Evolutionary conservation across 768 basidiomycete species (phyloP).

Genomic region (Leccinum rimulosum): DNA sequence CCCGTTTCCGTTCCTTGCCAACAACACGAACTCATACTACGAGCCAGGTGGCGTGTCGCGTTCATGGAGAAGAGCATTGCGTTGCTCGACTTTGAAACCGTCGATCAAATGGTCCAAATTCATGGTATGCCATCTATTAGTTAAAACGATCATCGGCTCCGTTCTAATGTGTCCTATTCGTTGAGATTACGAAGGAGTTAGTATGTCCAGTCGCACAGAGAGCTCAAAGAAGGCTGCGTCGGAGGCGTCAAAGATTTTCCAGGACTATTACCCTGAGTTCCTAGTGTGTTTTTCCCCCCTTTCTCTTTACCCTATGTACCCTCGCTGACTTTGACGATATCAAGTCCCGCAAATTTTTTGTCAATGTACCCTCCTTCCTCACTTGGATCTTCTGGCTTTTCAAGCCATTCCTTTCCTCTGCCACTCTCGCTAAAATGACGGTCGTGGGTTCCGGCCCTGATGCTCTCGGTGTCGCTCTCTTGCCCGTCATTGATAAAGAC

Average conservation of each 20-base stretch:
- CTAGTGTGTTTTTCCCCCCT: slow-evolving; percentile 39
- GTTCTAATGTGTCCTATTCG: neutral
- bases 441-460: slow-evolving; percentile 68
- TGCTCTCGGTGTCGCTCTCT: slow-evolving; percentile 57
- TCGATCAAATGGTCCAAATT: slow-evolving; percentile 71
- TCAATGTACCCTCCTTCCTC: slow-evolving; percentile 74
- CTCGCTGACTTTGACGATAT: neutral
- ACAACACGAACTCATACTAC: slow-evolving; percentile 4
- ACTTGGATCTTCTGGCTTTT: slow-evolving; percentile 86
- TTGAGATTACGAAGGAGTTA: slow-evolving; percentile 74
- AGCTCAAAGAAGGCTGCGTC: slow-evolving; percentile 77
- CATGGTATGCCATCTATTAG: slow-evolving; percentile 47
- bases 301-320: slow-evolving; percentile 13
- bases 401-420: slow-evolving; percentile 67
- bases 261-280: slow-evolving; percentile 76
- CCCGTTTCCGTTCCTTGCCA: neutral
- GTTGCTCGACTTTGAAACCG: slow-evolving; percentile 66
- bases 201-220: slow-evolving; percentile 60
- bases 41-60: slow-evolving; percentile 68
- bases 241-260: slow-evolving; percentile 73
- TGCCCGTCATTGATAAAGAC: slow-evolving; percentile 50
- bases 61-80: slow-evolving; percentile 70
- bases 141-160: no score
- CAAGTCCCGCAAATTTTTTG: slow-evolving; percentile 74
- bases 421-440: slow-evolving; percentile 78